Evolutionary conservation across 305 asterid species (phyloP), one percentile per base, ranked within the genome.

Genomic region (Euphrasia arctica): DNA sequence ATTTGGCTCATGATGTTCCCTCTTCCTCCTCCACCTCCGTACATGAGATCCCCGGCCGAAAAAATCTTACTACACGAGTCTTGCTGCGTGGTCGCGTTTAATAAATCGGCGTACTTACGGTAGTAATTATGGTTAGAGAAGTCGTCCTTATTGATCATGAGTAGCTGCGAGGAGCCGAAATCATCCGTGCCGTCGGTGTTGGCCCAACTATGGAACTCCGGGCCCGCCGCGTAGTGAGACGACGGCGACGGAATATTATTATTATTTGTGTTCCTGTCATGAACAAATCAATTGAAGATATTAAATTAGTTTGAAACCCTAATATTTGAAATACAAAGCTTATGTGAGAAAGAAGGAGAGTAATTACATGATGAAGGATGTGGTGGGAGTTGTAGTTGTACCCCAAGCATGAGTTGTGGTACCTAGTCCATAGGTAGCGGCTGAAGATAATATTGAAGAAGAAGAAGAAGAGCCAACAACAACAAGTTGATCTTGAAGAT

Each of bases 351-450:
- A 18, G 22, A 18, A 18, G 22, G 72, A 62, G 68, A 80, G 90
- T n/a, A n/a, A n/a, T 86, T 84, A 91, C 97, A 86, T 34, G 41
- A 39, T 78, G 78, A 75, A 64, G 77, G 84, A 63, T 72, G 69
- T 47, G 39, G 22, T 18, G 22, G 22, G 22, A 18, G 22, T 18
- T 18, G 95, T 78, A 77, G 85, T 32, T 28, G 47, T 47, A 58
- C 39, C 76, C 95, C 91, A 84, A 72, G 77, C 62, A 76, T 71
- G 81, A 72, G 80, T 5, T 54, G 71, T 60, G 22, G 76, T 49
- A 31, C 74, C 79, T 59, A 39, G 10, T 54, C 73, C 87, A 84
- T 77, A 78, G 74, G 43, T 6, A 7, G 43, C n/a, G n/a, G n/a
- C 9, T 39, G 43, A 39, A 7, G 43, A 39, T 2, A 8, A n/a